phyloP scores from a whole-genome alignment of 805 yeast species.

The Vanderwaltozyma tropicalis region DNA sequence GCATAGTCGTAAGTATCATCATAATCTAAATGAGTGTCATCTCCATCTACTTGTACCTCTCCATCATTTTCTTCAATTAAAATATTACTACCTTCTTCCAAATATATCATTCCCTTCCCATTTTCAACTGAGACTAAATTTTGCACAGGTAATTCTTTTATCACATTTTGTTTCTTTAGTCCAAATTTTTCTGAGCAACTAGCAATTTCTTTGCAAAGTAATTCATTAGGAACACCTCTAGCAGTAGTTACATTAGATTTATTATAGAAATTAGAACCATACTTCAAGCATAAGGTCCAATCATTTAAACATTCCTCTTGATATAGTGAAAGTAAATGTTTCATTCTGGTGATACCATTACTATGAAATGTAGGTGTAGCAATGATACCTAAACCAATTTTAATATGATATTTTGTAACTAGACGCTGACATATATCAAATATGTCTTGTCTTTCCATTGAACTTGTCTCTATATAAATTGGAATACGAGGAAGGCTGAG shows the following conservation, averaged over 20 bases:
- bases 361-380: slow-evolving; percentile 10
- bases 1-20: not conserved
- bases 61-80: slow-evolving; percentile 2
- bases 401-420: slow-evolving; percentile 14
- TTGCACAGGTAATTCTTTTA: slow-evolving; percentile 12
- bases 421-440: slow-evolving; percentile 20
- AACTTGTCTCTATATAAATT: slow-evolving; percentile 20
- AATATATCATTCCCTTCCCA: slow-evolving; percentile 15
- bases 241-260: slow-evolving; percentile 10
- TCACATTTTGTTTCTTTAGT: slow-evolving; percentile 11
- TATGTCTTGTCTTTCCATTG: slow-evolving; percentile 23
- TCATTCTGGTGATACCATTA: slow-evolving; percentile 14
- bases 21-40: slow-evolving; percentile 1
- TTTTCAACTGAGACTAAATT: slow-evolving; percentile 14
- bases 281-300: slow-evolving; percentile 21
- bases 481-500: slow-evolving; percentile 19
- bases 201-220: slow-evolving; percentile 8
- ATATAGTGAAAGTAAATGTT: slow-evolving; percentile 6
- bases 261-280: slow-evolving; percentile 14
- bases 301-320: slow-evolving; percentile 16
- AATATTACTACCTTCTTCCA: slow-evolving; percentile 11
- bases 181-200: slow-evolving; percentile 9
- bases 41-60: not conserved
- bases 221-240: slow-evolving; percentile 17
- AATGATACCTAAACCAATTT: slow-evolving; percentile 23